A percentile compares a stretch with the other conserved stretches of the same genome.
phyloP scores from a whole-genome alignment of 192 early-diverging fungal genomes.

The Powellomyces hirtus region DNA sequence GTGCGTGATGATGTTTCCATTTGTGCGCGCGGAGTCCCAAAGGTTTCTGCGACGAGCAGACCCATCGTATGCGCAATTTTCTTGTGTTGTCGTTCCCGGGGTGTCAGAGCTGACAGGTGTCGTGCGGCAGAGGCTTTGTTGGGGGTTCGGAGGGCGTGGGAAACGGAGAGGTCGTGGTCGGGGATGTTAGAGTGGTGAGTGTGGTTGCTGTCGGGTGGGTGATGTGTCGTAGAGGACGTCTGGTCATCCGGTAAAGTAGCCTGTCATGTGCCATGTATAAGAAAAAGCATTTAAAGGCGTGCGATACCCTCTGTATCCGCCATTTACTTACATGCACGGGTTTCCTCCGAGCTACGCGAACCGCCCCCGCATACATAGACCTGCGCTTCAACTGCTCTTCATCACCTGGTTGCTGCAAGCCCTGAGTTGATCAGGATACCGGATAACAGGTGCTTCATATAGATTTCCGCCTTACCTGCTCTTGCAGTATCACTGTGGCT shows the following conservation, averaged over 20 bases:
- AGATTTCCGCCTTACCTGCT: not conserved
- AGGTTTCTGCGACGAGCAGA: conserved; percentile 7
- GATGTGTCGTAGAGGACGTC: too few relatives aligned
- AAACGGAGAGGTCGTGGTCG: not conserved
- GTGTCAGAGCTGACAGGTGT: not conserved
- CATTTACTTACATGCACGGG: too few relatives aligned
- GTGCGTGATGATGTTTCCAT: not conserved
- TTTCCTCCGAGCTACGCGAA: conserved; percentile 3
- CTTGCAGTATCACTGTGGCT: not conserved
- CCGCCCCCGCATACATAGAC: conserved; percentile 19
- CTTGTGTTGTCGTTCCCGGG: not conserved
- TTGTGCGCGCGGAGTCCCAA: not conserved
- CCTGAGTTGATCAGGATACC: too few relatives aligned
- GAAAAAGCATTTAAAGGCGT: too few relatives aligned
- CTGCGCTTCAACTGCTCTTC: conserved; percentile 3
- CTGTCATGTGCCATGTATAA: too few relatives aligned
- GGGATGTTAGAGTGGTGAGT: not conserved
- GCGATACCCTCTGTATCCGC: too few relatives aligned
- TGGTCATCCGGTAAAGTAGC: too few relatives aligned
- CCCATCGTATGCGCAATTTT: conserved; percentile 9
- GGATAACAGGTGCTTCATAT: too few relatives aligned
- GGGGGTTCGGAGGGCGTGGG: not conserved
- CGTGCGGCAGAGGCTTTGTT: too few relatives aligned
- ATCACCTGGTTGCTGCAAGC: too few relatives aligned
- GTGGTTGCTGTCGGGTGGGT: not conserved